A percentile compares a stretch with the other conserved stretches of the same genome.
Evolutionary conservation across 306 rosid species (phyloP).

Genomic region (Quercus berberidifolia): DNA sequence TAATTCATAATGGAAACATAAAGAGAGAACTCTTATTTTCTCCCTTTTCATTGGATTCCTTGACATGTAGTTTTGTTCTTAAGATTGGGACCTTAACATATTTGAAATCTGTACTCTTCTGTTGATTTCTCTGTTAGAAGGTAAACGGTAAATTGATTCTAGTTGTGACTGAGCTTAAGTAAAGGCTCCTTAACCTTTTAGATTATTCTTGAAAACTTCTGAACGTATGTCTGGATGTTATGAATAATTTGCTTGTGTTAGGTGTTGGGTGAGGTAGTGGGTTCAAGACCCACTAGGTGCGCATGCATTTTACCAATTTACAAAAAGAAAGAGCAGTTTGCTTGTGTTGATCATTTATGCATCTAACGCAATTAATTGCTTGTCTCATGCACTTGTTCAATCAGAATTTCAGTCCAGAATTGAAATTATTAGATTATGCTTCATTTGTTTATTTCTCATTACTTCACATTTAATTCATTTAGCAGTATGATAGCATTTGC

Average conservation of each 20-base stretch:
- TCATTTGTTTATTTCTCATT: conserved; percentile 2
- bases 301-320: too few species aligned
- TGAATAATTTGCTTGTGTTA: background rate
- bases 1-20: background rate
- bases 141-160: background rate
- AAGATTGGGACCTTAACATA: background rate
- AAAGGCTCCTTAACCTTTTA: background rate
- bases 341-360: background rate
- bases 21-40: background rate
- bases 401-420: background rate
- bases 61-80: background rate
- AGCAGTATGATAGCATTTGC: background rate
- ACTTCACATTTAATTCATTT: background rate
- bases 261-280: too few species aligned
- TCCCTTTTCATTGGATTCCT: background rate
- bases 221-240: background rate
- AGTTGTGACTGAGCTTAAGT: background rate
- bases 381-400: background rate
- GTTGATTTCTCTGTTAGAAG: background rate
- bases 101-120: background rate
- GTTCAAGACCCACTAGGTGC: too few species aligned
- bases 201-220: background rate
- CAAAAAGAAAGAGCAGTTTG: background rate
- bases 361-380: background rate
- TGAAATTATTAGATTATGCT: background rate